Percentiles rank a stretch among this genome's conserved stretches.
These are phyloP conservation scores for Xylariaceae sp. DNA, from an alignment of 2,329 filamentous ascomycete species.

Conservation along the genomic window DNA sequence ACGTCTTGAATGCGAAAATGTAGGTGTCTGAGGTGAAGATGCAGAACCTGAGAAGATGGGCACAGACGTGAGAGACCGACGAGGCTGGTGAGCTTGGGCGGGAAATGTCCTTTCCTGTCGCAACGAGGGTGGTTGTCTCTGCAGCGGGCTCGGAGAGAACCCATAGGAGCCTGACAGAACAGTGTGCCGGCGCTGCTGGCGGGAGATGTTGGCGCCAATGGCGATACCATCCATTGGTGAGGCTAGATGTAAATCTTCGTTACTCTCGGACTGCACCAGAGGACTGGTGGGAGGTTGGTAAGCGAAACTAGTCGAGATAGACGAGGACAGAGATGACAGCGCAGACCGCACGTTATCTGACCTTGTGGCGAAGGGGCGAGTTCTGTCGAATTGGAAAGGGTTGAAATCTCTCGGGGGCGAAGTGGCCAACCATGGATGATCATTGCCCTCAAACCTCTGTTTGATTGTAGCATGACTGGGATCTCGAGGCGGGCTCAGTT, in stretches of 20 bases:
- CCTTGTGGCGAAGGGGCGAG: conserved; percentile 29
- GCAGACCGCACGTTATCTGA: conserved; percentile 39
- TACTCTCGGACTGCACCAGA: conserved; percentile 82
- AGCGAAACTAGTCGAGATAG: conserved; percentile 73
- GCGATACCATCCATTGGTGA: conserved; percentile 50
- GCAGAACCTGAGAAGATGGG: conserved; percentile 40
- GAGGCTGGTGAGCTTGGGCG: conserved; percentile 75
- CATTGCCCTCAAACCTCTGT: conserved; percentile 7
- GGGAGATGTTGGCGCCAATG: conserved; percentile 37
- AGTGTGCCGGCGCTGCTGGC: conserved; percentile 61
- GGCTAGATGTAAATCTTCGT: conserved; percentile 68
- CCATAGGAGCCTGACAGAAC: conserved; percentile 56
- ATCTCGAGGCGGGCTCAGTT: conserved; percentile 21
- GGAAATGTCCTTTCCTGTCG: conserved; percentile 59
- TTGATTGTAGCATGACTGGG: conserved; percentile 17
- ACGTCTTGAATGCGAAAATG: conserved; percentile 52
- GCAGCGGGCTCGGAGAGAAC: conserved; percentile 33
- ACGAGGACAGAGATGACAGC: conserved; percentile 64
- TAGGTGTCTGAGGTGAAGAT: conserved; percentile 48
- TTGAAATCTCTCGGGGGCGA: conserved; percentile 53
- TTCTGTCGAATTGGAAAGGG: conserved; percentile 42
- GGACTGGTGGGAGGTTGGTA: conserved; percentile 90
- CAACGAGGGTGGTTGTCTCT: conserved; percentile 36
- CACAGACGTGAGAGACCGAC: conserved; percentile 67
- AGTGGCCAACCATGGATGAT: conserved; percentile 47